A percentile compares a stretch with the other conserved stretches of the same genome.
phyloP scores from a whole-genome alignment of 2,329 filamentous ascomycete genomes.

The Fusarium sp. region DNA sequence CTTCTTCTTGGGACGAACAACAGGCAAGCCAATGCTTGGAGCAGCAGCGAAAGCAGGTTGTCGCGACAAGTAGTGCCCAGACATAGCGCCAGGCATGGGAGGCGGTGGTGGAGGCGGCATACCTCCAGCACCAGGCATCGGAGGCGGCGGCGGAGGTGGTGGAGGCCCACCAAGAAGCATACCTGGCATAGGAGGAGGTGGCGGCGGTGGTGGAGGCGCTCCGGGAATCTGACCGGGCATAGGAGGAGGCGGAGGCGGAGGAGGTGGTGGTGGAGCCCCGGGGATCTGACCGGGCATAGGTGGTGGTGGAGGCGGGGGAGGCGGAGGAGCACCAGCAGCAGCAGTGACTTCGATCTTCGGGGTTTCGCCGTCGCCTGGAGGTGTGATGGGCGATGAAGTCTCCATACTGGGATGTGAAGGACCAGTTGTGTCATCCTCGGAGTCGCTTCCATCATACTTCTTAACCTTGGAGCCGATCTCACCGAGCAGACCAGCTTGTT shows the following conservation, averaged over 20 bases:
- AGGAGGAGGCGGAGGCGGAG: constrained; percentile 25
- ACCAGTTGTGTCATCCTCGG: constrained; percentile 78
- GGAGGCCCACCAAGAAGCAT: constrained; percentile 31
- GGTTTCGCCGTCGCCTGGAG: constrained; percentile 70
- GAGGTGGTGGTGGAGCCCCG: too few relatives aligned
- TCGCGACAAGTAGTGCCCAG: constrained; percentile 81
- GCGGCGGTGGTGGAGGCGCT: too few relatives aligned
- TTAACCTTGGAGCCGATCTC: constrained; percentile 83
- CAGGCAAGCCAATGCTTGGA: constrained; percentile 75
- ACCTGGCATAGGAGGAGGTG: background rate
- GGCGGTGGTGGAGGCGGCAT: constrained; percentile 69
- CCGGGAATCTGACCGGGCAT: too few relatives aligned
- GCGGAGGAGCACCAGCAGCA: constrained; percentile 49
- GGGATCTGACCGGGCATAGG: too few relatives aligned
- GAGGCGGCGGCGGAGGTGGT: constrained; percentile 25
- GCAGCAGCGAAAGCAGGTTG: constrained; percentile 67
- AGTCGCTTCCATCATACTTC: constrained; percentile 78
- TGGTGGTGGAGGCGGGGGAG: background rate
- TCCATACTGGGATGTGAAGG: constrained; percentile 82
- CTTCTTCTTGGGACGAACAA: constrained; percentile 96
- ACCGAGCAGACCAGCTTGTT: constrained; percentile 72
- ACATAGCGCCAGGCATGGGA: constrained; percentile 75
- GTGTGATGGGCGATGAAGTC: constrained; percentile 75
- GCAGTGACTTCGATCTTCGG: constrained; percentile 71
- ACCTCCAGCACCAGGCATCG: constrained; percentile 54